Conservation (phyloP, 2,329 filamentous ascomycete genomes). For the Clonostachys chloroleuca region DNA sequence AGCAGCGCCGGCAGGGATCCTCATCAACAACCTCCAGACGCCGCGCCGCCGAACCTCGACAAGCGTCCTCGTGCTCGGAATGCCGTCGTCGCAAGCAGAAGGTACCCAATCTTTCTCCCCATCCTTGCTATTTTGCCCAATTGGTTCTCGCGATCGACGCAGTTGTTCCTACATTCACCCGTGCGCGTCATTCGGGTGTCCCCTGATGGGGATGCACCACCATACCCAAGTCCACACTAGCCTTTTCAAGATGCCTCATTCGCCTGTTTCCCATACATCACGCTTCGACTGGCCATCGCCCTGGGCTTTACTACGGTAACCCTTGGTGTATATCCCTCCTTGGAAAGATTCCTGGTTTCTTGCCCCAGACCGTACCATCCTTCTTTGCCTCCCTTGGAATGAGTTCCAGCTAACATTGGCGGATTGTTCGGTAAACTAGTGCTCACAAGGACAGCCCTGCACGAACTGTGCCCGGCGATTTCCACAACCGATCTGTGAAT, state of each 20-base stretch:
- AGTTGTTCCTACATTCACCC: no score
- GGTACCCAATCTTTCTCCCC: slow-evolving; percentile 18
- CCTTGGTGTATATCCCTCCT: neutral
- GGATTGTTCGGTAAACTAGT: slow-evolving; percentile 23
- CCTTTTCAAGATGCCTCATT: neutral
- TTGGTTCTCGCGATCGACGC: neutral
- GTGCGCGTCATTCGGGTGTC: neutral
- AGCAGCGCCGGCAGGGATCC: slow-evolving; percentile 11
- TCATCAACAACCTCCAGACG: slow-evolving; percentile 6
- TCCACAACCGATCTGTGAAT: slow-evolving; percentile 45
- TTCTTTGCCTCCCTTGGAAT: neutral
- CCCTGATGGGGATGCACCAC: neutral
- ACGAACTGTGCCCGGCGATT: slow-evolving; percentile 48
- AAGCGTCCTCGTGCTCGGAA: slow-evolving; percentile 41
- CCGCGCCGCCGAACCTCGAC: slow-evolving; percentile 9
- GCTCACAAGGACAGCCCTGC: slow-evolving; percentile 49
- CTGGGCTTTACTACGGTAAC: neutral
- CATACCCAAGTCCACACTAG: neutral
- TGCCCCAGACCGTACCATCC: neutral
- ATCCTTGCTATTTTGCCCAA: slow-evolving; percentile 2
- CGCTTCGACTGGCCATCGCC: neutral
- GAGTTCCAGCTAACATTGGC: neutral
- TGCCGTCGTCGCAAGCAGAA: slow-evolving; percentile 48
- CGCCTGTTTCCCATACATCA: neutral
- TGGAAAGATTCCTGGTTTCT: neutral